Percentiles rank a stretch among this genome's conserved stretches.
Conservation (phyloP, 2,329 filamentous ascomycete genomes). For the Stemphylium beticola region DNA sequence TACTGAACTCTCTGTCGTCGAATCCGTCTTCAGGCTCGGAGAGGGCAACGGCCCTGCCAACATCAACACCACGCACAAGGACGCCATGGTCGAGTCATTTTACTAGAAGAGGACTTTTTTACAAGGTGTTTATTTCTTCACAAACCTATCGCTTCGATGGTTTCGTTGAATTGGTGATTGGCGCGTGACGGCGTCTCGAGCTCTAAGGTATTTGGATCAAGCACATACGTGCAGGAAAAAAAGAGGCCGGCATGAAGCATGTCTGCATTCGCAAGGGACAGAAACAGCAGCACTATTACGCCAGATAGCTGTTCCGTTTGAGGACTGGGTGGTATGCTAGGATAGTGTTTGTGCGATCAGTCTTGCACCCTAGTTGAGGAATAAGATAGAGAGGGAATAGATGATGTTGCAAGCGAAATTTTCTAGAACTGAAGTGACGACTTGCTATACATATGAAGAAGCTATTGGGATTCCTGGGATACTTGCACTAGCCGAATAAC, state of each 20-base stretch:
- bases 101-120: slow-evolving; percentile 66
- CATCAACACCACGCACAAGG: slow-evolving; percentile 87
- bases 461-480: not conserved
- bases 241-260: not conserved
- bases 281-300: not conserved
- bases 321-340: not conserved
- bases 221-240: not conserved
- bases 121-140: not conserved
- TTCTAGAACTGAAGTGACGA: not conserved
- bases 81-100: slow-evolving; percentile 98
- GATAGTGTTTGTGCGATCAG: not conserved
- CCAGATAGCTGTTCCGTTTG: not conserved
- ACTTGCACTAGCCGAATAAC: not conserved
- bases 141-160: not conserved
- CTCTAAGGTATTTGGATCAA: not conserved
- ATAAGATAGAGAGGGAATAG: not conserved
- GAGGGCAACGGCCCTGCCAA: slow-evolving; percentile 79
- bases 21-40: slow-evolving; percentile 93
- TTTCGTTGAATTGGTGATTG: not conserved
- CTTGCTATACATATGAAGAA: not conserved
- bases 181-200: not conserved
- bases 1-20: slow-evolving; percentile 95
- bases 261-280: not conserved
- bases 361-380: not conserved
- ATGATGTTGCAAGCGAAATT: not conserved